These are phyloP conservation scores for Pharnaceum exiguum DNA, from an alignment of 148 eudicot species.

Conservation along the genomic window DNA sequence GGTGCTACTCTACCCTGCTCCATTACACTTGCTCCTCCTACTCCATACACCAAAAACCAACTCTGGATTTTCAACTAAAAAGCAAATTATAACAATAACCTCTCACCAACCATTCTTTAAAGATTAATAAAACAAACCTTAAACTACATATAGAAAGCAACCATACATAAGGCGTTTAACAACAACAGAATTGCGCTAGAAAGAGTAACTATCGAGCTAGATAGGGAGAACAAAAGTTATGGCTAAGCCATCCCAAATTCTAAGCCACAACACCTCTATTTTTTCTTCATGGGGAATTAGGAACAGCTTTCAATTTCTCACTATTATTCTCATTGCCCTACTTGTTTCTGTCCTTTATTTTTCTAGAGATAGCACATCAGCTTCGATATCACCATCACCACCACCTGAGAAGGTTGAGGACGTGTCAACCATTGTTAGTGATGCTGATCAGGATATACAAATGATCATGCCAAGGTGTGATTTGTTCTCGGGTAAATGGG, in stretches of 20 bases:
- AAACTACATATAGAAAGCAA: not conserved
- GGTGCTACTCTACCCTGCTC: slow-evolving; percentile 14
- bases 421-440: not conserved
- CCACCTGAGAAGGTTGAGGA: not conserved
- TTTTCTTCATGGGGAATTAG: slow-evolving; percentile 27
- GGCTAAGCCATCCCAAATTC: slow-evolving; percentile 28
- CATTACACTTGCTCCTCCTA: slow-evolving; percentile 3
- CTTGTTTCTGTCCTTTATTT: slow-evolving; percentile 38
- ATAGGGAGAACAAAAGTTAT: not conserved
- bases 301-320: slow-evolving; percentile 44
- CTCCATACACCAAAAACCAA: slow-evolving; percentile 11
- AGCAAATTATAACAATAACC: slow-evolving; percentile 15
- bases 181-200: not conserved
- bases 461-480: slow-evolving; percentile 32
- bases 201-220: not conserved
- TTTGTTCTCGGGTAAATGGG: slow-evolving; percentile 78
- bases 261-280: slow-evolving; percentile 1
- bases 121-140: no score
- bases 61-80: slow-evolving; percentile 3
- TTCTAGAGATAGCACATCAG: not conserved
- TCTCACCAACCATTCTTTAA: not conserved
- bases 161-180: not conserved
- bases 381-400: not conserved
- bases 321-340: slow-evolving; percentile 28
- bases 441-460: not conserved